Evolutionary conservation across 345 rosid genomes (phyloP), one percentile per base, ranked within the genome.

Genomic region (Pelargonium nanum): DNA sequence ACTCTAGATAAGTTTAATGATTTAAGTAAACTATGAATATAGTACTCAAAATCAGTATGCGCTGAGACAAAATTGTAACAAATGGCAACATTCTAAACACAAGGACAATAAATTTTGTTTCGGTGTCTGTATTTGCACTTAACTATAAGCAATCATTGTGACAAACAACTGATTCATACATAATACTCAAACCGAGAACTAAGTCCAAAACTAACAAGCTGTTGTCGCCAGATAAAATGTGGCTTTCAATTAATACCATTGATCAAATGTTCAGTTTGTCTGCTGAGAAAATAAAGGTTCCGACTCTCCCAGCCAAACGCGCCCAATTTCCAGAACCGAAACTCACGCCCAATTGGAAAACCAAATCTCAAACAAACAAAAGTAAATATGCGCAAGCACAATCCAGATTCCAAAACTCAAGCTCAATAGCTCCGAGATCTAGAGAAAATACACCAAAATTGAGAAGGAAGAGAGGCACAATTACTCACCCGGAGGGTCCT

Each of bases 401-500:
- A 25, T 21, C 17, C 50, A 28, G 28, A 57, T 20, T 22, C 16
- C 26, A 30, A 59, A 56, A 19, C 32, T 28, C 67, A 68, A 68
- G 62, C 50, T 50, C 59, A 53, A 22, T 17, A 62, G 69, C 9
- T 26, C 32, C 72, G 62, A 74, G 85, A 80, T 76, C 85, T 62
- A 70, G 60, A 65, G 60, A 71, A 53, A 65, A 60, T 45, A 54
- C 65, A 66, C 10, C 24, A 16, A 53, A 63, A 57, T 54, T 57
- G 24, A 62, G 15, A 61, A 45, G 25, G 2, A 54, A 26, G 57
- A 51, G 22, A 57, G 12, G 50, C 44, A 25, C 45, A 66, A 65
- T 57, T 53, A 82, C 91, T 70, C 67, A 93, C 99, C 75, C 94
- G 79, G 54, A 93, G 97, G 59, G 88, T 93, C 77, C 99, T 83